Base-by-base conservation (phyloP, 1,284 basidiomycete genomes). In the Wolfiporia cocos region DNA sequence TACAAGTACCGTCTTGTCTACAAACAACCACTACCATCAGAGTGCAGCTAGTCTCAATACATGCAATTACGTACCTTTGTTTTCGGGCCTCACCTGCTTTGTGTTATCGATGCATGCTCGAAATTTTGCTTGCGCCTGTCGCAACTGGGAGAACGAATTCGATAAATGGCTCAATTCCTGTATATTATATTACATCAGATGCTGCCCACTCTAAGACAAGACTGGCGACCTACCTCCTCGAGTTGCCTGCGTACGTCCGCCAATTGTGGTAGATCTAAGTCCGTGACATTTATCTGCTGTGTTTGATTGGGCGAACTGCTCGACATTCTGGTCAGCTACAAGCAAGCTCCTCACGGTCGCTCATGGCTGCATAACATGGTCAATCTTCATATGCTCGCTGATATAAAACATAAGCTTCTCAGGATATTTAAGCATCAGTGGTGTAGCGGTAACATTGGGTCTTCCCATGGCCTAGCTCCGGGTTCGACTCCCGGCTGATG, bases 131-230 rank as follows among this genome's bases (percentile, higher is more conserved):
- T 97, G 93, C 1, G 93, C 95, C 54, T 86, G 80, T 61, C 92
- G 94, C 21, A 98, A 78, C 58, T 97, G 93, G 5, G 84, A 81
- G 61, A 93, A 98, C 19, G 94, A 97, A 51, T 78, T 86, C 5
- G 93, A 92, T 41, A 98, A 72, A 61, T 97, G 94, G 47, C 82
- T 85, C 30, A 98, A 68, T 72, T 98, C 95, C 90, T 97, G 64
- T 23, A 38, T 26, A n/a, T 18, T 12, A 19, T 18, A 17, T 14
- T 19, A 21, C 10, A 14, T 6, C 14, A 18, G 34, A 18, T 24
- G 15, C 20, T 22, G 39, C 29, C 26, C 26, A 29, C 45, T 42
- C 28, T 31, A 45, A 49, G 34, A 40, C 22, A 24, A 39, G 15
- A 15, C 28, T 22, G 15, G 18, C 17, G 20, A 26, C 34, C 29